Evolutionary conservation across 2,329 filamentous ascomycete genomes (phyloP).

Genomic region (Parasarocladium wereldwijsianum): DNA sequence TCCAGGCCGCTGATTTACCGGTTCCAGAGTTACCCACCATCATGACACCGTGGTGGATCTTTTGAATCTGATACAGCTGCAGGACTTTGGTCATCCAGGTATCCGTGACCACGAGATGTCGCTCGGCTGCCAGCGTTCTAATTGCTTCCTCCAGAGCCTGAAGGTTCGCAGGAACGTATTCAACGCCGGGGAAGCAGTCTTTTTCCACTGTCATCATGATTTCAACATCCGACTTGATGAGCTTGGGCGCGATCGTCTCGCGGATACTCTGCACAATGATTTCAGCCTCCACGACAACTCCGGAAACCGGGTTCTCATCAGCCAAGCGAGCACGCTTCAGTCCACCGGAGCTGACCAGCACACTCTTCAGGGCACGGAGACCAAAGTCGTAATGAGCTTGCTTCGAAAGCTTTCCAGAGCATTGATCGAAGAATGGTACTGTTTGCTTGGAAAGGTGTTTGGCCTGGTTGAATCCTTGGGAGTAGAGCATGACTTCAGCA

Average conservation of each 20-base stretch:
- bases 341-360: constrained; percentile 92
- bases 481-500: constrained; percentile 99
- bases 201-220: constrained; percentile 74
- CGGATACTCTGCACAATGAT: constrained; percentile 98
- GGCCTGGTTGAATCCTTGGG: constrained; percentile 94
- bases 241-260: constrained; percentile 94
- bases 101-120: constrained; percentile 79
- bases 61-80: constrained; percentile 95
- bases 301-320: constrained; percentile 42
- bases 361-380: constrained; percentile 93
- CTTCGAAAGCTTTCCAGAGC: constrained; percentile 67
- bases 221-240: constrained; percentile 84
- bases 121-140: constrained; percentile 65
- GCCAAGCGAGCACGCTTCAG: constrained; percentile 72
- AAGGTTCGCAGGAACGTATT: constrained; percentile 83
- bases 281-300: constrained; percentile 73
- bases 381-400: constrained; percentile 99
- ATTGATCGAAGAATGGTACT: constrained; percentile 96
- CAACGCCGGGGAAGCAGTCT: constrained; percentile 78
- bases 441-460: constrained; percentile 89
- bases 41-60: constrained; percentile 98
- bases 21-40: constrained; percentile 98
- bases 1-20: constrained; percentile 94
- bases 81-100: constrained; percentile 96
- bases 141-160: constrained; percentile 69